These are phyloP conservation scores for Wickerhamomyces sydowiorum DNA, from an alignment of 805 yeast genomes.

Conservation along the genomic window DNA sequence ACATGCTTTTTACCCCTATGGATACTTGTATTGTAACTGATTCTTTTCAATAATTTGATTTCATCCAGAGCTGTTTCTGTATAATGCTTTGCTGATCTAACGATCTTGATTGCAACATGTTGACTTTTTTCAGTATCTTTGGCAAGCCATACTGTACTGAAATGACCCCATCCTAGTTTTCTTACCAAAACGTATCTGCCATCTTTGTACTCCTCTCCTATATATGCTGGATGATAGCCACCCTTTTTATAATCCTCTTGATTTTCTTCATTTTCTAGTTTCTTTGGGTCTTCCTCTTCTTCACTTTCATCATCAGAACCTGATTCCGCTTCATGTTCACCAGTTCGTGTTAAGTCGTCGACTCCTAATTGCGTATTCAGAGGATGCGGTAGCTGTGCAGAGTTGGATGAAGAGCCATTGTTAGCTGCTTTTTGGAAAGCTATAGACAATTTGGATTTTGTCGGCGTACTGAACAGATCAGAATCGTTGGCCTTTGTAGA, in stretches of 20 bases:
- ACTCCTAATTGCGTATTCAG: background rate
- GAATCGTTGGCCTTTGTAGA: background rate
- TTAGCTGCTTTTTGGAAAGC: conserved; percentile 15
- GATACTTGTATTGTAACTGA: conserved; percentile 52
- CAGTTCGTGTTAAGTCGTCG: background rate
- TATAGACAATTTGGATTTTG: conserved; percentile 18
- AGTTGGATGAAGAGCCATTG: background rate
- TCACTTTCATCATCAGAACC: conserved; percentile 14
- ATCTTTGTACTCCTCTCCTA: conserved; percentile 80
- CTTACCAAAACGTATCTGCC: conserved; percentile 75
- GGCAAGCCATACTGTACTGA: conserved; percentile 93
- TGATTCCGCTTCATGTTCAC: conserved; percentile 5
- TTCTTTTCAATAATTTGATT: conserved; percentile 67
- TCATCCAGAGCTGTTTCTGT: conserved; percentile 95
- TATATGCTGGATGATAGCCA: conserved; percentile 91
- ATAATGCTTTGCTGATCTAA: conserved; percentile 84
- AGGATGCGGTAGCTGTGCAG: background rate
- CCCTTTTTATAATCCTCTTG: conserved; percentile 81
- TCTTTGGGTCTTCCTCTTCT: conserved; percentile 28
- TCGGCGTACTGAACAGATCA: background rate
- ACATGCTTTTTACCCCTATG: conserved; percentile 84
- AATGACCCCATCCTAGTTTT: conserved; percentile 98
- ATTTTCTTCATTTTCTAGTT: conserved; percentile 73
- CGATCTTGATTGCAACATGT: conserved; percentile 93
- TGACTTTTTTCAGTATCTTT: conserved; percentile 47